Evolutionary conservation across 2,329 filamentous ascomycete genomes (phyloP).

Genomic region (Ilyonectria robusta): DNA sequence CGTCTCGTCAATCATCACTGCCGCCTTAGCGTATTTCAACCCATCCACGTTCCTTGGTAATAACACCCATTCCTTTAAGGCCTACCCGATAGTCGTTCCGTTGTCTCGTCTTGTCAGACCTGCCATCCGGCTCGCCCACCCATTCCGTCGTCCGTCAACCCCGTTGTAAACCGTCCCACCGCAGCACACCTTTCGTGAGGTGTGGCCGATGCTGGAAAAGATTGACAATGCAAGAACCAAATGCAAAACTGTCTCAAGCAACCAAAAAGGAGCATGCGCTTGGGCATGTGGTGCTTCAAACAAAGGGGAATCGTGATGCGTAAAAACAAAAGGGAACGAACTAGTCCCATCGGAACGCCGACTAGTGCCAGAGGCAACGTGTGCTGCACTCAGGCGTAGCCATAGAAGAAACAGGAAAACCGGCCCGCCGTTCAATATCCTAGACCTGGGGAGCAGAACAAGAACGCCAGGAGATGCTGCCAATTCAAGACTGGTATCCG

Average conservation of each 20-base stretch:
- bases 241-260: conserved; percentile 15
- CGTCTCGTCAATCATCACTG: not conserved
- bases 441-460: no score
- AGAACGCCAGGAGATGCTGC: no score
- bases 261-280: conserved; percentile 15
- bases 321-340: conserved; percentile 13
- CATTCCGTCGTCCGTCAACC: not conserved
- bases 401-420: no score
- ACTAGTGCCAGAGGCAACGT: conserved; percentile 3
- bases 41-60: not conserved
- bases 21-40: not conserved
- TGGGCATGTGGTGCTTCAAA: conserved; percentile 20
- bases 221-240: conserved; percentile 19
- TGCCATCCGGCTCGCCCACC: not conserved
- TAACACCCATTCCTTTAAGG: not conserved
- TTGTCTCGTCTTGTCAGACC: not conserved
- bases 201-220: conserved; percentile 16
- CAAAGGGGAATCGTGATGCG: conserved; percentile 31
- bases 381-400: no score
- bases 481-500: not conserved
- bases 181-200: conserved; percentile 7
- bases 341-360: conserved; percentile 20
- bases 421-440: no score
- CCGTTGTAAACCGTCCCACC: not conserved
- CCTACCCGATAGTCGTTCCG: not conserved